Percentiles rank a stretch among this genome's conserved stretches.
Conservation (phyloP, 2,329 filamentous ascomycete species). For the Cordyceps farinosa region DNA sequence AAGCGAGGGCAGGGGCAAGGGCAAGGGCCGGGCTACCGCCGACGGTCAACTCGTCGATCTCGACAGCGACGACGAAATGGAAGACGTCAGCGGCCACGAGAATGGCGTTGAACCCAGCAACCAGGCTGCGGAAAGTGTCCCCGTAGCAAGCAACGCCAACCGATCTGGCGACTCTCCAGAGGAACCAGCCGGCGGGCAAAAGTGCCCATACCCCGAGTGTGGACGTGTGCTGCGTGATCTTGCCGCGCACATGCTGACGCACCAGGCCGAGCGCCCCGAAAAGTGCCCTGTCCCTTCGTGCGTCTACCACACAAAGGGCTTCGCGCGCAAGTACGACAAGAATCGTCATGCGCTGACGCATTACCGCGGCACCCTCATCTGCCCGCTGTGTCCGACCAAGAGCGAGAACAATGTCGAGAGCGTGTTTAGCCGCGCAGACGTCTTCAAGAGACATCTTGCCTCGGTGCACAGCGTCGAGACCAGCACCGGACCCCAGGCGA, state of each 20-base stretch:
- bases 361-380: constrained; percentile 98
- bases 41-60: constrained; percentile 9
- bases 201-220: constrained; percentile 55
- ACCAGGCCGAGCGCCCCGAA: constrained; percentile 88
- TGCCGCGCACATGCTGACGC: constrained; percentile 92
- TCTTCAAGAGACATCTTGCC: constrained; percentile 94
- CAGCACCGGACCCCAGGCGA: constrained; percentile 1
- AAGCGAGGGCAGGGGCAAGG: constrained; percentile 51
- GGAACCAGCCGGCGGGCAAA: constrained; percentile 14
- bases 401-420: constrained; percentile 73
- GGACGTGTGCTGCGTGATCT: constrained; percentile 60
- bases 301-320: constrained; percentile 18
- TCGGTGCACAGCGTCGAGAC: constrained; percentile 84
- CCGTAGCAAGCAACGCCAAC: constrained; percentile 21
- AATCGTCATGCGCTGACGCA: constrained; percentile 94
- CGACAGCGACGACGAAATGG: constrained; percentile 15
- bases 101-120: neutral
- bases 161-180: constrained; percentile 4
- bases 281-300: constrained; percentile 15
- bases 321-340: constrained; percentile 73
- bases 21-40: constrained; percentile 32
- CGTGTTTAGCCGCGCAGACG: constrained; percentile 85
- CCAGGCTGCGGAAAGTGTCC: neutral
- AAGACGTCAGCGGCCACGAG: neutral
- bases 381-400: constrained; percentile 91